phyloP scores from a whole-genome alignment of 1,284 basidiomycete genomes.

The Ganoderma resinaceum region DNA sequence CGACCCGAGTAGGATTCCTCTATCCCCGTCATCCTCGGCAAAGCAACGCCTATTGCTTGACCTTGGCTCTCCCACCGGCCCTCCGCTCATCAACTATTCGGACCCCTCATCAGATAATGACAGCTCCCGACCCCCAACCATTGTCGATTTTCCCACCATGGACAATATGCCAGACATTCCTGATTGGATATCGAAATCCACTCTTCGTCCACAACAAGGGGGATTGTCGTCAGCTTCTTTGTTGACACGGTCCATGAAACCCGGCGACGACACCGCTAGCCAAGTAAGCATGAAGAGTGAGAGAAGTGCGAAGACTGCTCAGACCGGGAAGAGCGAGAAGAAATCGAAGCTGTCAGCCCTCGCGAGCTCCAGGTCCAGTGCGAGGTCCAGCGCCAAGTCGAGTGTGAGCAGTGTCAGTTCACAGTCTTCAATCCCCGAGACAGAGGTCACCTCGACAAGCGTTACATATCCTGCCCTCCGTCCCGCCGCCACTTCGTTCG shows the following conservation, averaged over 20 bases:
- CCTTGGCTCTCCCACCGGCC: slow-evolving; percentile 58
- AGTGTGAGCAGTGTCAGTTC: slow-evolving; percentile 51
- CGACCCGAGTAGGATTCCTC: slow-evolving; percentile 67
- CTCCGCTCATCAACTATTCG: slow-evolving; percentile 48
- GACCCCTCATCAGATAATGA: slow-evolving; percentile 46
- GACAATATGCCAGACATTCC: slow-evolving; percentile 65
- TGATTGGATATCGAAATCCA: slow-evolving; percentile 58
- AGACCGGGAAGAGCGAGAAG: slow-evolving; percentile 34
- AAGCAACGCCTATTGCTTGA: slow-evolving; percentile 70
- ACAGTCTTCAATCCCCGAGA: slow-evolving; percentile 52
- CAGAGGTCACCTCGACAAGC: slow-evolving; percentile 39
- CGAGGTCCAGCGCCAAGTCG: slow-evolving; percentile 28
- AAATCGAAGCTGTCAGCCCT: slow-evolving; percentile 70
- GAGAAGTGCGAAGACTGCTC: slow-evolving; percentile 28
- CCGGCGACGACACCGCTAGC: slow-evolving; percentile 19
- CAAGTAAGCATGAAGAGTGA: slow-evolving; percentile 43
- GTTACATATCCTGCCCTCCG: slow-evolving; percentile 73
- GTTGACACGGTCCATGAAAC: slow-evolving; percentile 28
- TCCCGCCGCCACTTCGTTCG: slow-evolving; percentile 62
- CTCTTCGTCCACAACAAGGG: slow-evolving; percentile 28
- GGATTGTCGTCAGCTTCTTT: slow-evolving; percentile 34
- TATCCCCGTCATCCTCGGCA: slow-evolving; percentile 74
- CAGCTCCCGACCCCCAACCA: slow-evolving; percentile 47
- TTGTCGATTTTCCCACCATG: slow-evolving; percentile 47
- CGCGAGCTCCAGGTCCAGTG: slow-evolving; percentile 58